Base-by-base conservation (phyloP, 257 asterid genomes). In the Cynanchum wilfordii region DNA sequence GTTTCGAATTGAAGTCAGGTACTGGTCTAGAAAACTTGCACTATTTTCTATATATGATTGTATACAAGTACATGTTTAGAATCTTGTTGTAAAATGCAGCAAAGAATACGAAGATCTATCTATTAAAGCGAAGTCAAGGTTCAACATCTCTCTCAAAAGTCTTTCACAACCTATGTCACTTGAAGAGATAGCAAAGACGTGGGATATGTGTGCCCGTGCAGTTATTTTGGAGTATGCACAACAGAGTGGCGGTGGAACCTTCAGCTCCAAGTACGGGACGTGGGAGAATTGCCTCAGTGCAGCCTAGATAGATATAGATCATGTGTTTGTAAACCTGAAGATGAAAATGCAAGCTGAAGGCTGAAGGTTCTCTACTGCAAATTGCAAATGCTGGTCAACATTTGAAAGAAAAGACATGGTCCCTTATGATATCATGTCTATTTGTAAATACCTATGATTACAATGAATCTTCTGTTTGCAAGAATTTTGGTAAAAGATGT, bases 1-100 rank as follows among this genome's bases (percentile, higher is more conserved):
- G 85, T 92, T 87, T 76, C 98, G 97, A n/a, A 90, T 84, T 80
- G 96, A 89, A 85, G 86, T 87, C 84, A 92, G 98, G 98, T 90
- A 70, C 79, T 85, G 36, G 52, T 74, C 38, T 76, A 13, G 3
- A 24, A 7, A 3, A 17, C 10, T 33, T 33, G 27, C 25, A 33
- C 1, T 30, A 60, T 45, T 69, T 50, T 50, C 29, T 49, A 5
- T 50, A 7, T 45, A 22, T 25, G 15, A 0, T 19, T 49, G 22
- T 10, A 55, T 56, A 15, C 10, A 1, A 25, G 20, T 42, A 11
- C 19, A 57, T 74, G 49, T 38, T 30, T 30, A 15, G 16, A 27
- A 27, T 49, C 55, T 55, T 24, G 1, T 68, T 12, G 13, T 52
- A 49, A 42, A 1, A 8, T 70, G 78, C 92, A 92, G 96, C 38